A percentile compares a stretch with the other conserved stretches of the same genome.
Evolutionary conservation across 768 basidiomycete species (phyloP).

Genomic region (Rhodotorula diobovata): DNA sequence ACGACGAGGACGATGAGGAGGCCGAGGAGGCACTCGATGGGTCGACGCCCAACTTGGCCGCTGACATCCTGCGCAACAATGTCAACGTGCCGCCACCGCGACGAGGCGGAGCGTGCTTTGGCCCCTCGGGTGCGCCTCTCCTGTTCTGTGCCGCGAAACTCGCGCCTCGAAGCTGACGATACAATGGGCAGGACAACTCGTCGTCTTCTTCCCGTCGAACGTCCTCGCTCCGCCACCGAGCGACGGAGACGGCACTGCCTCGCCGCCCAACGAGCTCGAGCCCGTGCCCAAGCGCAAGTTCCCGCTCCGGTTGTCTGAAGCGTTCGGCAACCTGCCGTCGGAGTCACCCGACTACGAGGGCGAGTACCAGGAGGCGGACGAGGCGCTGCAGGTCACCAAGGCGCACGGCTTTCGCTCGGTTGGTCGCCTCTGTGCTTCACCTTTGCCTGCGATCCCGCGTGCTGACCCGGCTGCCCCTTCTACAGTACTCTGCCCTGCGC

Average conservation of each 20-base stretch:
- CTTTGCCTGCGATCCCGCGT: not conserved
- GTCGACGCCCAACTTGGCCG: not conserved
- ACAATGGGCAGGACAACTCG: constrained; percentile 19
- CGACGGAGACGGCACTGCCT: constrained; percentile 4
- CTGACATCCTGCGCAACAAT: constrained; percentile 30
- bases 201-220: constrained; percentile 33
- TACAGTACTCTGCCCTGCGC: constrained; percentile 5
- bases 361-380: constrained; percentile 36
- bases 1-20: constrained; percentile 41
- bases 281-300: not conserved
- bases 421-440: not conserved
- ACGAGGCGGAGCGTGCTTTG: constrained; percentile 31
- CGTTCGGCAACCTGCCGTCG: constrained; percentile 26
- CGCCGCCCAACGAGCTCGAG: constrained; percentile 17
- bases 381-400: constrained; percentile 26
- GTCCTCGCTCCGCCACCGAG: constrained; percentile 3
- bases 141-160: too few species aligned
- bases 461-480: not conserved
- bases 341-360: constrained; percentile 24
- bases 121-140: constrained; percentile 10
- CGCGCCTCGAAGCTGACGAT: not conserved
- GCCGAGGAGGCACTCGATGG: constrained; percentile 29
- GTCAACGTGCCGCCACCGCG: constrained; percentile 35
- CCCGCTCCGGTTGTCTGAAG: constrained; percentile 33
- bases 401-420: constrained; percentile 15